These are phyloP conservation scores for Chimonanthus salicifolius DNA, from an alignment of 164 flowering plant genomes.

Conservation along the genomic window DNA sequence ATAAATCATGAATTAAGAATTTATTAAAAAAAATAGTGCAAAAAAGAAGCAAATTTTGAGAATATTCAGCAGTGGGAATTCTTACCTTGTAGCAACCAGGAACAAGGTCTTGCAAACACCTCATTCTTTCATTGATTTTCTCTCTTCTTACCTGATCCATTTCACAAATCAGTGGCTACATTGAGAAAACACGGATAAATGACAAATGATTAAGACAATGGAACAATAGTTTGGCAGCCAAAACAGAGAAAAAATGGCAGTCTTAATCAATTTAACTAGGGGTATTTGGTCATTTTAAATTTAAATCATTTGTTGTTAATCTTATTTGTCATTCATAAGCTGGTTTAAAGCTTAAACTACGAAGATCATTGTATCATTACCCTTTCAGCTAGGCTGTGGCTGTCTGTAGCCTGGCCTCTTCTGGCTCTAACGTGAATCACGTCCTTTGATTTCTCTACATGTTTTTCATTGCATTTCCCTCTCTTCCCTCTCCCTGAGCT, in stretches of 20 bases:
- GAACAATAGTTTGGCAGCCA: too few relatives aligned
- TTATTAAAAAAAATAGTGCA: not conserved
- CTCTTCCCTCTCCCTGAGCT: slow-evolving; percentile 31
- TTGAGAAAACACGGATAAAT: too few relatives aligned
- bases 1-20: not conserved
- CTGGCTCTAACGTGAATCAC: slow-evolving; percentile 70
- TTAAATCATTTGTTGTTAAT: not conserved
- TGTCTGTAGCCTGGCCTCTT: slow-evolving; percentile 76
- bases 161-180: not conserved
- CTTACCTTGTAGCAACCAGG: slow-evolving; percentile 72
- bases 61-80: not conserved
- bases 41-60: not conserved
- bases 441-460: slow-evolving; percentile 39
- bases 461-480: slow-evolving; percentile 24
- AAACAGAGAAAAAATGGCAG: not conserved
- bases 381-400: slow-evolving; percentile 75
- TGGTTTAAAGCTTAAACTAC: not conserved
- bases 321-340: not conserved
- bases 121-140: slow-evolving; percentile 61
- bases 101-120: slow-evolving; percentile 53
- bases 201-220: not conserved
- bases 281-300: not conserved
- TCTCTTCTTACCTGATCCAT: slow-evolving; percentile 46
- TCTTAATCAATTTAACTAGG: not conserved
- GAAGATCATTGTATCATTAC: slow-evolving; percentile 17